Evolutionary conservation across 2,329 filamentous ascomycete genomes (phyloP).

Genomic region (Acrocalymma vagum): DNA sequence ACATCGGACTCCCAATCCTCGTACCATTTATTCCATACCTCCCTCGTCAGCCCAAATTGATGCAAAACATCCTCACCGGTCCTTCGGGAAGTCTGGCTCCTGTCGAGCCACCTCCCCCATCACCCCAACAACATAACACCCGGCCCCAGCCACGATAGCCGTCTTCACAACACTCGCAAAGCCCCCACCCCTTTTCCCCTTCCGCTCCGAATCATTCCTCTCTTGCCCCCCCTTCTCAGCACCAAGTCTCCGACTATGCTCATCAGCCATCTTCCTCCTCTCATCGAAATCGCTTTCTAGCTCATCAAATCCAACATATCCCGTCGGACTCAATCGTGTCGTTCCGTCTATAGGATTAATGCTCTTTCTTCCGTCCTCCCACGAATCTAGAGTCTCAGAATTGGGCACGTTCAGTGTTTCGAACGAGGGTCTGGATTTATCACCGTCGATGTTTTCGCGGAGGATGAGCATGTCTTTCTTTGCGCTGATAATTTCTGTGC

Average conservation of each 20-base stretch:
- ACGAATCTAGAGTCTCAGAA: not conserved
- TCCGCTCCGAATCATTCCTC: slow-evolving; percentile 5
- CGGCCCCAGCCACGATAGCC: slow-evolving; percentile 35
- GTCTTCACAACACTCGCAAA: slow-evolving; percentile 36
- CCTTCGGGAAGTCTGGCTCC: too few relatives aligned
- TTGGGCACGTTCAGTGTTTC: slow-evolving; percentile 11
- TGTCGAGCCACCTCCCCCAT: slow-evolving; percentile 31
- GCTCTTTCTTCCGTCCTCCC: not conserved
- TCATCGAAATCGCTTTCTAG: slow-evolving; percentile 32
- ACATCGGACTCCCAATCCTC: too few relatives aligned
- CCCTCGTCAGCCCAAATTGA: too few relatives aligned
- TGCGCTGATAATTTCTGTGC: slow-evolving; percentile 36
- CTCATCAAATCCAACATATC: slow-evolving; percentile 41
- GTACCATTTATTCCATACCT: too few relatives aligned
- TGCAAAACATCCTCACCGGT: too few relatives aligned
- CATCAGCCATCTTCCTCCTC: slow-evolving; percentile 27
- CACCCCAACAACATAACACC: slow-evolving; percentile 44
- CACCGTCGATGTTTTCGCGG: slow-evolving; percentile 22
- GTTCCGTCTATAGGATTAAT: slow-evolving; percentile 49
- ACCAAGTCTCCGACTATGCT: slow-evolving; percentile 6
- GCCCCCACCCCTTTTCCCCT: slow-evolving; percentile 18
- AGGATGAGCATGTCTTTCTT: slow-evolving; percentile 42
- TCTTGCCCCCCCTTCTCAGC: slow-evolving; percentile 2
- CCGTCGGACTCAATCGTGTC: slow-evolving; percentile 39
- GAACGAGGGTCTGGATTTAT: slow-evolving; percentile 14